Base-by-base conservation (phyloP, 2,329 filamentous ascomycete species). In the Stenocarpella maydis region DNA sequence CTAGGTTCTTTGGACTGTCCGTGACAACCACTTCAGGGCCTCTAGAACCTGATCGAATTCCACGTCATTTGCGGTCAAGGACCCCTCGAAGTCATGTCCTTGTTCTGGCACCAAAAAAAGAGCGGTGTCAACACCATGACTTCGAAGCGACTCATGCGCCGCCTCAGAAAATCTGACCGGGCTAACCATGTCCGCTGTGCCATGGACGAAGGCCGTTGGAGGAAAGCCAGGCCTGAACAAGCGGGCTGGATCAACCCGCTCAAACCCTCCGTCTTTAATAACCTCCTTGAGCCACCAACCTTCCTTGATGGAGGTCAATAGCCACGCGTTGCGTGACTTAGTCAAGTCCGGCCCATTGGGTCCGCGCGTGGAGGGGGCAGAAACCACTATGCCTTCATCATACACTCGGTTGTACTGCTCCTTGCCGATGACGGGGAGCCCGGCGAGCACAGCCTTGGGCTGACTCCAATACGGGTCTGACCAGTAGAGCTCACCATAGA, bases 401-500 rank as follows among this genome's bases (percentile, higher is more conserved):
- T 50, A 50, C 9, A 50, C 47, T 26, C 26, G 47, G 21, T 50
- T 26, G 21, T 50, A 50, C 21, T 26, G 21, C 47, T 50, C 47
- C 47, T 50, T 28, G 47, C 47, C 5, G 47, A 50, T 50, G 47
- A 50, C 12, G 26, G 47, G 47, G 21, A 50, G 47, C 21, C 21
- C 47, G 14, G 47, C 47, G 15, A 50, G 47, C 10, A 21, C 47
- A 50, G 47, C 21, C 17, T 50, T 17, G 14, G 47, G 21, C 21
- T 50, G 21, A n/a, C 21, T 50, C 47, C 47, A 50, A 50, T 14
- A 50, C 9, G 47, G 21, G 47, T 50, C 47, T 14, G 47, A 50
- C 47, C 47, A 50, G 47, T 50, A 50, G 47, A 50, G 21, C 47
- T 50, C 47, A 26, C 21, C 21, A 50, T 50, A 50, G 47, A 50